A percentile compares a stretch with the other conserved stretches of the same genome.
Conservation (phyloP, 202 grass and related monocot species). For the Zizania palustris region DNA sequence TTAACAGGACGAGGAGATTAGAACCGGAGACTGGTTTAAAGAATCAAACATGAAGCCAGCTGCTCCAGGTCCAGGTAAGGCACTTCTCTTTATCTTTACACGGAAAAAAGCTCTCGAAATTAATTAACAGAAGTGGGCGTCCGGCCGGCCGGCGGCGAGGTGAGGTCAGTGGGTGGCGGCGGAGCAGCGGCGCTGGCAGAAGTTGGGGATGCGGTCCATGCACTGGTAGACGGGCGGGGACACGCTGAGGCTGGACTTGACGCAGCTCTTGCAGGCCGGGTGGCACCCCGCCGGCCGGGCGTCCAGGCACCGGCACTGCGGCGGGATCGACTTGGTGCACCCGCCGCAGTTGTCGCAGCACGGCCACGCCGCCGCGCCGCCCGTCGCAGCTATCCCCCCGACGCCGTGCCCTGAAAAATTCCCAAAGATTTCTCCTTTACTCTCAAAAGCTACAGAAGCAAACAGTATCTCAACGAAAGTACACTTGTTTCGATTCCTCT, state of each 20-base stretch:
- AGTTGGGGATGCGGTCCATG: conserved; percentile 66
- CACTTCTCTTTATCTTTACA: not conserved
- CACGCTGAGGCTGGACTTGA: conserved; percentile 60
- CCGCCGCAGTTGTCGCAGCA: conserved; percentile 81
- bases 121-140: not conserved
- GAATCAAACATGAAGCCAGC: not conserved
- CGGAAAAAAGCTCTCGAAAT: not conserved
- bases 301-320: conserved; percentile 71
- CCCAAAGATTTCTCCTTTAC: not conserved
- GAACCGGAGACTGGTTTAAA: not conserved
- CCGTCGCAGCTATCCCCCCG: not conserved
- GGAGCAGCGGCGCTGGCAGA: conserved; percentile 56
- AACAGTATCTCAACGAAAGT: not conserved
- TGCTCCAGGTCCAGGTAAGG: not conserved
- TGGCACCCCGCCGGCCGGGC: conserved; percentile 54
- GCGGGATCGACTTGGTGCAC: conserved; percentile 59
- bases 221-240: conserved; percentile 75
- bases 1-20: not conserved
- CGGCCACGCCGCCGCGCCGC: conserved; percentile 47
- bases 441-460: not conserved
- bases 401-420: conserved; percentile 24
- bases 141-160: not conserved
- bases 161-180: conserved; percentile 18
- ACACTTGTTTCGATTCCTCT: not conserved
- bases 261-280: conserved; percentile 69